Evolutionary conservation across 1,139 yeast genomes (phyloP).

Genomic region (Hyphopichia fennica): DNA sequence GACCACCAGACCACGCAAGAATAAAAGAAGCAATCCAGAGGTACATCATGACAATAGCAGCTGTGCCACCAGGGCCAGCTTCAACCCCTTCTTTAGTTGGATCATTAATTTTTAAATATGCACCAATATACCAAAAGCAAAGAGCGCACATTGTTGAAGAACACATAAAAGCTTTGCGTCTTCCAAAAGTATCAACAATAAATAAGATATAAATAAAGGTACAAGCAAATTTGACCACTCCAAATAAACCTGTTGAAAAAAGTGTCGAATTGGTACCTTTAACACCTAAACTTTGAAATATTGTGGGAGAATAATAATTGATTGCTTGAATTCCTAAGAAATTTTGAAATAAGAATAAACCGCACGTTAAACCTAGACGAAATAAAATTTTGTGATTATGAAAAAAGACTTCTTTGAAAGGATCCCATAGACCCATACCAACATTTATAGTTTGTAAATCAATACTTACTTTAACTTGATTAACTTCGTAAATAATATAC

Average conservation of each 20-base stretch:
- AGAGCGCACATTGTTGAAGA: slow-evolving; percentile 37
- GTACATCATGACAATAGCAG: slow-evolving; percentile 46
- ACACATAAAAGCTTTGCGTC: slow-evolving; percentile 40
- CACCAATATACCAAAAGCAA: slow-evolving; percentile 47
- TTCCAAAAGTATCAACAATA: slow-evolving; percentile 39
- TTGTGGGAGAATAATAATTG: slow-evolving; percentile 46
- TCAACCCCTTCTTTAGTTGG: slow-evolving; percentile 35
- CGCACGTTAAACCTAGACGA: slow-evolving; percentile 33
- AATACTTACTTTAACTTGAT: slow-evolving; percentile 25
- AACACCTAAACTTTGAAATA: slow-evolving; percentile 40
- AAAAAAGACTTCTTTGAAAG: slow-evolving; percentile 35
- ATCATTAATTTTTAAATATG: slow-evolving; percentile 38
- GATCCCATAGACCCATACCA: slow-evolving; percentile 42
- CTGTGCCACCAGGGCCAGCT: slow-evolving; percentile 46
- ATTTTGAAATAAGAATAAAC: slow-evolving; percentile 41
- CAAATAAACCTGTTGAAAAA: slow-evolving; percentile 46
- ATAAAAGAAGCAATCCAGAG: slow-evolving; percentile 46
- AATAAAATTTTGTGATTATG: slow-evolving; percentile 26
- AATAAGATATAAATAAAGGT: slow-evolving; percentile 37
- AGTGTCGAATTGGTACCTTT: slow-evolving; percentile 40
- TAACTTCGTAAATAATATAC: slow-evolving; percentile 37
- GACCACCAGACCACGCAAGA: slow-evolving; percentile 47
- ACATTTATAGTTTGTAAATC: slow-evolving; percentile 30
- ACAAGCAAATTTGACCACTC: slow-evolving; percentile 41
- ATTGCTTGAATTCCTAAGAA: slow-evolving; percentile 48